Conservation (phyloP, 2,329 filamentous ascomycete genomes). For the Aspergillus versicolor region DNA sequence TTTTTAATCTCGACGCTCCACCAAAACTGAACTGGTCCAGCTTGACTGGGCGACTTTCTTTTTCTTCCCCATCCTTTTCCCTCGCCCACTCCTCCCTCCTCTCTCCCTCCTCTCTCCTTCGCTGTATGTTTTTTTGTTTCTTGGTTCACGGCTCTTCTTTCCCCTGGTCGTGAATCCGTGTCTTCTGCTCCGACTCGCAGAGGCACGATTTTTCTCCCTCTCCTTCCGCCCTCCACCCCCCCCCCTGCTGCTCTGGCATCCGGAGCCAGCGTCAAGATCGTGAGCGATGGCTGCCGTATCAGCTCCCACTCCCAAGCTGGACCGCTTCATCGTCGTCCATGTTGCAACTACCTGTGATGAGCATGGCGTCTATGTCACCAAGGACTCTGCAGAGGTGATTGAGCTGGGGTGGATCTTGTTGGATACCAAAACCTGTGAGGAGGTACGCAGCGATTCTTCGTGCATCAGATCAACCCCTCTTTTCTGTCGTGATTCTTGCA, state of each 20-base stretch:
- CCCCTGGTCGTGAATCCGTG: constrained; percentile 26
- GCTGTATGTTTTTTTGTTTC: constrained; percentile 24
- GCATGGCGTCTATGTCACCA: constrained; percentile 98
- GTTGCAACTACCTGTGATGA: constrained; percentile 99
- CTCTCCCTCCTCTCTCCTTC: constrained; percentile 15
- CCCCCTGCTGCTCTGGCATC: constrained; percentile 30
- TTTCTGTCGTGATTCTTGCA: constrained; percentile 1
- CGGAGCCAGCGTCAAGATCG: constrained; percentile 12
- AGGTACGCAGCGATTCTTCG: constrained; percentile 61
- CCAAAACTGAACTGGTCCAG: constrained; percentile 19
- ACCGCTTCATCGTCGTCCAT: constrained; percentile 97
- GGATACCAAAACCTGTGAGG: constrained; percentile 85
- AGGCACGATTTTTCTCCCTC: constrained; percentile 24
- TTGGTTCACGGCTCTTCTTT: constrained; percentile 28
- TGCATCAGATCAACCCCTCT: constrained; percentile 7
- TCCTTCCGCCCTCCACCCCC: constrained; percentile 19
- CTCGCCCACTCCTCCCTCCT: constrained; percentile 20
- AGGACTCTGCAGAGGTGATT: constrained; percentile 98
- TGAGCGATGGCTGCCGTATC: constrained; percentile 45
- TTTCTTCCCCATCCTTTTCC: constrained; percentile 31
- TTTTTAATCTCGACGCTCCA: constrained; percentile 31
- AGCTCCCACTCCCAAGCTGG: constrained; percentile 68
- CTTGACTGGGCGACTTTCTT: constrained; percentile 20
- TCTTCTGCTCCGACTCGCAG: constrained; percentile 30
- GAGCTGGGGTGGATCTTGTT: constrained; percentile 98